These are phyloP conservation scores for Wallacemonas collosoma DNA, from an alignment of 208 protist species.

Conservation along the genomic window DNA sequence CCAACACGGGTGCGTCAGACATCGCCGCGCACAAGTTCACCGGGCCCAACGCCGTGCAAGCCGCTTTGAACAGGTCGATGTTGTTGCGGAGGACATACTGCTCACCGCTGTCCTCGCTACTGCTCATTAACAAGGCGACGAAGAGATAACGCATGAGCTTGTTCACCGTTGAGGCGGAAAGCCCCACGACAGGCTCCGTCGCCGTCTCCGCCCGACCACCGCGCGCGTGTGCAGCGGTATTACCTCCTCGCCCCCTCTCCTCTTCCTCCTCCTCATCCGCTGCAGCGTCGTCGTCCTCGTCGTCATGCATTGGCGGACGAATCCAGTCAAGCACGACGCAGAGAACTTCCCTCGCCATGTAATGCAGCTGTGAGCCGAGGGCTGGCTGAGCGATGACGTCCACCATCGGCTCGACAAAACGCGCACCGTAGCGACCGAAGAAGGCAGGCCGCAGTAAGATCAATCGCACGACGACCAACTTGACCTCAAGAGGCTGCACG, in stretches of 20 bases:
- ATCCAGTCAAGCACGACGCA: conserved; percentile 53
- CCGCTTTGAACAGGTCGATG: conserved; percentile 65
- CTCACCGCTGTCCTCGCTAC: background rate
- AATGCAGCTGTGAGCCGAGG: conserved; percentile 60
- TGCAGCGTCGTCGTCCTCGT: background rate
- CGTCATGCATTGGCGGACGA: conserved; percentile 1
- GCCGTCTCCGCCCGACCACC: background rate
- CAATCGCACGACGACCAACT: conserved; percentile 60
- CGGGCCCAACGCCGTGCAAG: conserved; percentile 46
- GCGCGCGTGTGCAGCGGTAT: no score
- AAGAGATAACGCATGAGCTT: conserved; percentile 6
- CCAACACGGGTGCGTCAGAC: background rate
- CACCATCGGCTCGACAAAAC: conserved; percentile 54
- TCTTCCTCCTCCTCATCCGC: background rate
- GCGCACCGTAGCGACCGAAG: conserved; percentile 49
- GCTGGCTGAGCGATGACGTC: conserved; percentile 24
- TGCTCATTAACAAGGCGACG: background rate
- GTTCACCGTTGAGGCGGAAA: background rate
- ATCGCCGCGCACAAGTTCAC: background rate
- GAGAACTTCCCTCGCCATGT: conserved; percentile 76
- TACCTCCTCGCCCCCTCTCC: background rate
- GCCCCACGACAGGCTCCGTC: background rate
- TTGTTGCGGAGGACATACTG: conserved; percentile 48
- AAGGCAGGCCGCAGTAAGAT: conserved; percentile 45
- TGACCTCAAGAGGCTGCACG: conserved; percentile 36